These are phyloP conservation scores for Hymenoscyphus fraxineus DNA, from an alignment of 2,329 filamentous ascomycete species.

Conservation along the genomic window DNA sequence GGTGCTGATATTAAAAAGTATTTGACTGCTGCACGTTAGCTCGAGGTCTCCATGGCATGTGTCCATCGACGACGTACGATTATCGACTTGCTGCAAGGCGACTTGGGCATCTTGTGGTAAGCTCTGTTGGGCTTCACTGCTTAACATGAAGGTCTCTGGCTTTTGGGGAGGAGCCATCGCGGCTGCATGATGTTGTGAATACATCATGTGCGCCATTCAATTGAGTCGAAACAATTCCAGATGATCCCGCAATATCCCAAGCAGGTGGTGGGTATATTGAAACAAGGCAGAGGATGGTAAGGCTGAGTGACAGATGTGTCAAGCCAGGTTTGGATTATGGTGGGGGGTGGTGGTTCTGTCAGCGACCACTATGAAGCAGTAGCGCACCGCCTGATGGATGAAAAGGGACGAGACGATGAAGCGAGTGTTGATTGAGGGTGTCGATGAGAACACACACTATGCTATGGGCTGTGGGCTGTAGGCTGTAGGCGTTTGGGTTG, in stretches of 20 bases:
- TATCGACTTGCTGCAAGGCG: slow-evolving; percentile 96
- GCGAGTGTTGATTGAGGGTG: slow-evolving; percentile 28
- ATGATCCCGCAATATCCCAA: slow-evolving; percentile 20
- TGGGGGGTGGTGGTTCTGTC: slow-evolving; percentile 18
- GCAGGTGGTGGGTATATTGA: slow-evolving; percentile 26
- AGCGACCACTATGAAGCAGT: slow-evolving; percentile 32
- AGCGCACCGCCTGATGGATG: slow-evolving; percentile 18
- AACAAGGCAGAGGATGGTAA: slow-evolving; percentile 26
- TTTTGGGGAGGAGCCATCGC: slow-evolving; percentile 91
- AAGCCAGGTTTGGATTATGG: slow-evolving; percentile 8
- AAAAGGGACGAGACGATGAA: slow-evolving; percentile 26
- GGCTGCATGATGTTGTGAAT: slow-evolving; percentile 65
- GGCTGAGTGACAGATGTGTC: slow-evolving; percentile 21
- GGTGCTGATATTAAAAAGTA: slow-evolving; percentile 99
- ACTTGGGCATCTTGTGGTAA: slow-evolving; percentile 95
- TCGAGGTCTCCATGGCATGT: slow-evolving; percentile 18
- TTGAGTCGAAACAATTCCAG: slow-evolving; percentile 30
- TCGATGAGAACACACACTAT: slow-evolving; percentile 21
- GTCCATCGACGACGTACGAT: slow-evolving; percentile 59
- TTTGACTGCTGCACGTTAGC: slow-evolving; percentile 64
- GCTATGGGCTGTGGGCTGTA: too few species aligned
- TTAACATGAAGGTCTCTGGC: slow-evolving; percentile 98
- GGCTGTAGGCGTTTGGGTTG: slow-evolving; percentile 14
- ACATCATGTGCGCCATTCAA: slow-evolving; percentile 55
- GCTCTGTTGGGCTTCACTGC: slow-evolving; percentile 93